Base-by-base conservation (phyloP, 768 basidiomycete species). In the Xerocomellus amylosporus region DNA sequence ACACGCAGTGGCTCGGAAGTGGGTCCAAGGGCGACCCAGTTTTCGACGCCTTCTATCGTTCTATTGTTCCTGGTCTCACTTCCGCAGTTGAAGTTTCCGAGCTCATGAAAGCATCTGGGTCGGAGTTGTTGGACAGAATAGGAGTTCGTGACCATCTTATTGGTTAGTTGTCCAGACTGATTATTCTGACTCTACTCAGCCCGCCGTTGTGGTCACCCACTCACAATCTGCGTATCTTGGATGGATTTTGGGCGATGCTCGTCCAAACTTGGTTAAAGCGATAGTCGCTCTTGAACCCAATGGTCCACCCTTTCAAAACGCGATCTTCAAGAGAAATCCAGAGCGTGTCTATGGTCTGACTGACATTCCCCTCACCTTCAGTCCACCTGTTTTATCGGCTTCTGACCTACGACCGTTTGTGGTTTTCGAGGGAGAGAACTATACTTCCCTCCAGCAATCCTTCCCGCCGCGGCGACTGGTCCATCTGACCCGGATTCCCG, bases 1-100 rank as follows among this genome's bases (percentile, higher is more conserved):
- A 79, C 44, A 80, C 77, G 0, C 79, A 80, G 53, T 81, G 80
- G 80, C 79, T 78, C 3, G 80, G 80, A 17, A 76, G 73, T 47
- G 80, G 80, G n/a, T 73, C 66, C 45, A 61, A 66, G 28, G 78
- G 79, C 5, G 80, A 82, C 48, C 58, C 72, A 0, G 60, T 62
- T 10, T 82, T 81, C 49, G 74, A 81, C 43, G 64, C 65, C 20
- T 79, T 81, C 57, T 81, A 74, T 50, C 69, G 71, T 5, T 77
- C 79, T 1, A 71, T 71, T 5, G 64, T 77, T 22, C 79, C 78
- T 6, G 62, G 70, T 41, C 68, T 81, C 17, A 54, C 60, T 17
- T 75, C 75, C 17, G 54, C 68, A 17, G 58, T 57, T 0, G 76
- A 77, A 52, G 53, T 69, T 14, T 73, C 77, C 12, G 59, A 70